Conservation (phyloP, 1,284 basidiomycete genomes). For the Anthracocystis panici-leucophaei region DNA sequence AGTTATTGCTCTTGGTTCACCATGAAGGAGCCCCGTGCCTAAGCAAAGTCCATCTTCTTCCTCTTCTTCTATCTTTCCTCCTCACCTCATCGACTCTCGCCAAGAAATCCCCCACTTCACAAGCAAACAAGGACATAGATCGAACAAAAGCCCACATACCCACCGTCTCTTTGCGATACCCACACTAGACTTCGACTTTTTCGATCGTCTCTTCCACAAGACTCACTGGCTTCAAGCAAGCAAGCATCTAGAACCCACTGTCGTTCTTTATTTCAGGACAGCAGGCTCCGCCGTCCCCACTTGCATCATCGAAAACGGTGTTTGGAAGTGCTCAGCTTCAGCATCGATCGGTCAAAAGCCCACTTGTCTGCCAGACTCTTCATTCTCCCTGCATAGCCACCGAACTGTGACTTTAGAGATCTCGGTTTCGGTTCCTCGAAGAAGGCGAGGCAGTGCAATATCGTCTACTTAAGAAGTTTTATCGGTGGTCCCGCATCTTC, state of each 20-base stretch:
- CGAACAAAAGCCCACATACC: constrained; percentile 14
- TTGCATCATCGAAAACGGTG: constrained; percentile 4
- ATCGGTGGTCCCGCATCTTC: background rate
- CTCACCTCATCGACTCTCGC: background rate
- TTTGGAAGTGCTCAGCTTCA: background rate
- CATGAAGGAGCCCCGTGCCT: background rate
- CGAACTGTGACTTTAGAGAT: no score
- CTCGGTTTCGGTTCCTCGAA: no score
- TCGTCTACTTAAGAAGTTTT: no score
- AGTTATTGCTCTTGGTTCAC: background rate
- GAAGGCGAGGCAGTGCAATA: no score
- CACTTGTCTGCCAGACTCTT: background rate
- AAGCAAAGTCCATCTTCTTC: background rate
- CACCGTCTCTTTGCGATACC: constrained; percentile 19
- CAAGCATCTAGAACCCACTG: background rate
- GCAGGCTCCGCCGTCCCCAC: background rate
- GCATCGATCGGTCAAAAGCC: background rate
- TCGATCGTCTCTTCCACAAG: background rate
- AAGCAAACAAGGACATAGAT: background rate
- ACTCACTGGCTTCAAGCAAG: constrained; percentile 1
- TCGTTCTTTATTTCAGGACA: constrained; percentile 4
- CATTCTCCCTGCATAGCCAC: no score
- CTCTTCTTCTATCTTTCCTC: background rate
- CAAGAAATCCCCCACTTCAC: background rate
- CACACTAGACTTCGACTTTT: background rate